These are phyloP conservation scores for Acorus gramineus DNA, from an alignment of 106 monocot species.

Conservation along the genomic window DNA sequence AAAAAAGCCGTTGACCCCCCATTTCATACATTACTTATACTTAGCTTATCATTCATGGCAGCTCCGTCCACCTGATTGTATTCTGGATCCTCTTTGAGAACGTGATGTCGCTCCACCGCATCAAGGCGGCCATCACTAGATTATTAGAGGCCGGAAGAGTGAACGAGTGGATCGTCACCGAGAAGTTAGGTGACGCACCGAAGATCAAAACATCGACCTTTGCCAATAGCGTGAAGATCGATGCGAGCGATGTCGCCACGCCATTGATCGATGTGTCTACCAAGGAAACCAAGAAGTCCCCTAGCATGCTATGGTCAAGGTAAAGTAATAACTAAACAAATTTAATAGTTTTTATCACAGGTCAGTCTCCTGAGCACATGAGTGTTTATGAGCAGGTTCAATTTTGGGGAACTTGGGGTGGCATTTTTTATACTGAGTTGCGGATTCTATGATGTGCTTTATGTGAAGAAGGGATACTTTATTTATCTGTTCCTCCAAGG, in stretches of 20 bases:
- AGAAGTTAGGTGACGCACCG: conserved; percentile 50
- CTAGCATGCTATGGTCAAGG: too few species aligned
- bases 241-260: too few species aligned
- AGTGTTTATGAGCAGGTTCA: conserved; percentile 16
- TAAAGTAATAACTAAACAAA: neutral
- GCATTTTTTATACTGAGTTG: conserved; percentile 26
- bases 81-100: conserved; percentile 87
- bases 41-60: neutral
- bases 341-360: neutral
- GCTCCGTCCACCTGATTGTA: conserved; percentile 45
- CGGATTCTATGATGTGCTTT: conserved; percentile 34
- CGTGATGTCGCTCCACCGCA: conserved; percentile 63
- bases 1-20: too few species aligned
- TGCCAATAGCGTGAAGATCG: too few species aligned
- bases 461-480: conserved; percentile 25
- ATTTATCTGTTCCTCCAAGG: conserved; percentile 48
- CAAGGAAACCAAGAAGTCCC: too few species aligned
- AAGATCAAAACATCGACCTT: conserved; percentile 14
- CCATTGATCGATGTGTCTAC: too few species aligned
- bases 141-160: conserved; percentile 40
- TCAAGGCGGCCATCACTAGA: conserved; percentile 48
- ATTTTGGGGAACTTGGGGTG: conserved; percentile 31
- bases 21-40: too few species aligned
- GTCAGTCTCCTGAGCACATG: neutral
- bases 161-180: conserved; percentile 74